phyloP scores from a whole-genome alignment of 768 basidiomycete species.

The Trametes villosa region DNA sequence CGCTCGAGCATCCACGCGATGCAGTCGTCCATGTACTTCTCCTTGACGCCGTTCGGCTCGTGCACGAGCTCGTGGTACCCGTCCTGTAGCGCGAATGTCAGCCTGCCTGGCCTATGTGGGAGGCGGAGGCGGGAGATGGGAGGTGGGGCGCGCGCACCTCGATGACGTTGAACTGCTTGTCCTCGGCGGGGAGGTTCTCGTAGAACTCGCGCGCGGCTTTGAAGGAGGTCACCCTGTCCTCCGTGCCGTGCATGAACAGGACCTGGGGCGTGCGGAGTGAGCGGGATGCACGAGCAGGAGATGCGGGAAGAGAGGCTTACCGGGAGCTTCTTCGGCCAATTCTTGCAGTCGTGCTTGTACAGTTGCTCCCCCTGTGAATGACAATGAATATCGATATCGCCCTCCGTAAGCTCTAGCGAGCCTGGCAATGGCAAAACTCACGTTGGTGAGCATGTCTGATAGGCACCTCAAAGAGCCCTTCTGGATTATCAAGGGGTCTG shows the following conservation, averaged over 20 bases:
- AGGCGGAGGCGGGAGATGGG: slow-evolving; percentile 43
- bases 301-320: background rate
- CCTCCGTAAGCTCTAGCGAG: no score
- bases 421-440: background rate
- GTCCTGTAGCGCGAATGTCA: slow-evolving; percentile 43
- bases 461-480: background rate
- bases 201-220: background rate
- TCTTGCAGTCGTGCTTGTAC: background rate
- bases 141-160: background rate
- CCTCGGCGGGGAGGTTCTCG: background rate
- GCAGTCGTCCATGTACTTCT: slow-evolving; percentile 58
- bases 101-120: slow-evolving; percentile 24
- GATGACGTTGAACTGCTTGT: slow-evolving; percentile 1
- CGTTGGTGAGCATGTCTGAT: background rate
- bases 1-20: slow-evolving; percentile 48
- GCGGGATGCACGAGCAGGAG: background rate
- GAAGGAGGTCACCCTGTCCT: slow-evolving; percentile 3
- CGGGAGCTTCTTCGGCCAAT: background rate
- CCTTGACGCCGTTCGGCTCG: slow-evolving; percentile 68
- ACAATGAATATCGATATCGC: no score
- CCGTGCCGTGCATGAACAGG: background rate
- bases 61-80: slow-evolving; percentile 77
- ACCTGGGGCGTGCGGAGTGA: background rate
- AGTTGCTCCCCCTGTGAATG: background rate
- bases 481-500: background rate